These are phyloP conservation scores for Colletotrichum sp. DNA, from an alignment of 2,329 filamentous ascomycete genomes.

Conservation along the genomic window DNA sequence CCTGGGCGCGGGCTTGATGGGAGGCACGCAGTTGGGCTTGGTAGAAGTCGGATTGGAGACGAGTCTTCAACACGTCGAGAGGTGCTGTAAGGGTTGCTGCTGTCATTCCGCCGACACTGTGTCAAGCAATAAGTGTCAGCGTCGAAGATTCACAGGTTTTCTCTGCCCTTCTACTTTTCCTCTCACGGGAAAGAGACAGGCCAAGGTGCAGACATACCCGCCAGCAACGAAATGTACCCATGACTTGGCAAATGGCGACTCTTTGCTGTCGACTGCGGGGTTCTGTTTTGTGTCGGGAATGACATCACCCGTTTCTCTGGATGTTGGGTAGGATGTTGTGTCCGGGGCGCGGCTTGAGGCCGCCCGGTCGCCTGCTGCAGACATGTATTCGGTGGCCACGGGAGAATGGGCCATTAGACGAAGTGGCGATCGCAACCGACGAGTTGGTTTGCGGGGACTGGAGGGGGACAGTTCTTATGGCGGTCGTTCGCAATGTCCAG, in stretches of 20 bases:
- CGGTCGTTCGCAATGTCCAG: not conserved
- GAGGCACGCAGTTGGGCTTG: slow-evolving; percentile 78
- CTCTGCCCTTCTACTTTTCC: not conserved
- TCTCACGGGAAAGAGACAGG: slow-evolving; percentile 7
- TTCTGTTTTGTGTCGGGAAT: slow-evolving; percentile 46
- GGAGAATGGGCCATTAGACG: slow-evolving; percentile 36
- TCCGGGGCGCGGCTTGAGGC: slow-evolving; percentile 4
- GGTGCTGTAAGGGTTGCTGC: slow-evolving; percentile 92
- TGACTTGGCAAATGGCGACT: slow-evolving; percentile 70
- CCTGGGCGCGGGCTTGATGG: slow-evolving; percentile 62
- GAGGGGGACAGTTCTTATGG: not conserved
- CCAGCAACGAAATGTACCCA: slow-evolving; percentile 94
- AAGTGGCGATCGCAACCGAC: not conserved
- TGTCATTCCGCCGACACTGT: slow-evolving; percentile 85
- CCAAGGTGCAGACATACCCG: slow-evolving; percentile 63
- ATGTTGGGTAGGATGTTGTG: slow-evolving; percentile 32
- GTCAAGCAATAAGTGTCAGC: not conserved
- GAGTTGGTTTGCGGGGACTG: not conserved
- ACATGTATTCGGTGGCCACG: slow-evolving; percentile 28
- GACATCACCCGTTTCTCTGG: slow-evolving; percentile 65
- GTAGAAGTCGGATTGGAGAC: slow-evolving; percentile 94
- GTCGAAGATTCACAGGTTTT: not conserved
- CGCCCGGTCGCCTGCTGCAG: slow-evolving; percentile 34
- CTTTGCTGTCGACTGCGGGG: slow-evolving; percentile 32
- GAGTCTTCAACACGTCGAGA: slow-evolving; percentile 91